Base-by-base conservation (phyloP, 305 asterid genomes). In the Fraxinus angustifolia region DNA sequence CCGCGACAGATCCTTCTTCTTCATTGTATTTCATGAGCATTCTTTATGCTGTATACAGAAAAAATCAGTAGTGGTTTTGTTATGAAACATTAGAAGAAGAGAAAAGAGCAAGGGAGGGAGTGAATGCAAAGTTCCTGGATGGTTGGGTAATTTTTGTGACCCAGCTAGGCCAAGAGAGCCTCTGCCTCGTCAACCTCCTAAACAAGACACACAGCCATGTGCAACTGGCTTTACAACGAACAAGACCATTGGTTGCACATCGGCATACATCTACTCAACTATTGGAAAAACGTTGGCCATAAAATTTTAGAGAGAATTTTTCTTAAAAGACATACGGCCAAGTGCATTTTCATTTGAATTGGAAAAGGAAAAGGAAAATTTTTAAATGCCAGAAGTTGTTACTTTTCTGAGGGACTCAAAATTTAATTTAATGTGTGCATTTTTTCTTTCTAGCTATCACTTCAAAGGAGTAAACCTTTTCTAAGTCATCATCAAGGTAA, bases 91-190 rank as follows among this genome's bases (percentile, higher is more conserved):
- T 91, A 35, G 97, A 95, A 86, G 98, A 93, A 73, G 98, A 98
- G 35, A 92, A 95, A 86, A 93, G 88, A 84, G 98, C 98, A 2
- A 89, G 95, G 4, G 94, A 91, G 78, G 98, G 90, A 83, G 91
- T 95, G 97, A 87, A 91, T 8, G 94, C 97, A 17, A 91, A 92
- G 83, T 93, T 79, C 86, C 91, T 92, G 76, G 98, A 95, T 58
- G 98, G 98, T 28, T 95, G 99, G 99, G 97, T 92, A 35, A 91
- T 93, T 77, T 95, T 95, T 78, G 97, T 6, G 97, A 92, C 79
- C 97, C 99, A 5, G 98, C 98, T 31, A 92, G 80, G 80, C 97
- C 96, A 6, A 90, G 91, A 82, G 97, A 85, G 86, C 90, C 90
- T 73, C 89, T 84, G 85, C 90, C 90, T 73, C 89, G 83, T 38